Evolutionary conservation across 371 early-diverging fungal species (phyloP).

Genomic region (Mortierella sp.): DNA sequence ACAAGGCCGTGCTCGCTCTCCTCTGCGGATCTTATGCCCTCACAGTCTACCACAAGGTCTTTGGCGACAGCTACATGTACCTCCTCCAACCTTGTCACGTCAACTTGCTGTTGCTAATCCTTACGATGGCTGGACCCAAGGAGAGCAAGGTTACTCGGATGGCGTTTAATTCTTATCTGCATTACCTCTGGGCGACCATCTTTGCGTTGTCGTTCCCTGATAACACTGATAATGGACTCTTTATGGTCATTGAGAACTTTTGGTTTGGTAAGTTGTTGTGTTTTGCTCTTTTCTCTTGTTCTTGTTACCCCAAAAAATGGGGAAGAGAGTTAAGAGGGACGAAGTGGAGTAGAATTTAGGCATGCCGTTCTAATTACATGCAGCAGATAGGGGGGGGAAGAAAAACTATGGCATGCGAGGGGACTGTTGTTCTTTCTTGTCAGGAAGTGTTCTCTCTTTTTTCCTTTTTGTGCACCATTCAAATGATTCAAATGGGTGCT

Average conservation of each 20-base stretch:
- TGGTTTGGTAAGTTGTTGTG: constrained; percentile 67
- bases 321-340: not conserved
- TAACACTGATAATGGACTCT: constrained; percentile 66
- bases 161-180: constrained; percentile 73
- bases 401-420: not conserved
- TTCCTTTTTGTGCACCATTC: not conserved
- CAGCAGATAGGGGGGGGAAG: not conserved
- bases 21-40: constrained; percentile 53
- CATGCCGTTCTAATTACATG: not conserved
- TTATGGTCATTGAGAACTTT: constrained; percentile 73
- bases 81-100: constrained; percentile 80
- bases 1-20: constrained; percentile 42
- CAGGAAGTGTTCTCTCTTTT: not conserved
- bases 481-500: not conserved
- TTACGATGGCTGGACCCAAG: constrained; percentile 63
- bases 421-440: not conserved
- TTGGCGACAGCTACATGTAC: constrained; percentile 55
- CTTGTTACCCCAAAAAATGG: not conserved
- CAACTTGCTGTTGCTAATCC: constrained; percentile 66
- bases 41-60: constrained; percentile 55
- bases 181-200: constrained; percentile 73
- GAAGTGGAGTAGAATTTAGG: not conserved
- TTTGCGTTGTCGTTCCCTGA: constrained; percentile 73
- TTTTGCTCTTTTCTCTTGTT: not conserved
- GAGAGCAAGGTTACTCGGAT: constrained; percentile 63